Conservation (phyloP, 768 basidiomycete species). For the Suillus ampliporus region DNA sequence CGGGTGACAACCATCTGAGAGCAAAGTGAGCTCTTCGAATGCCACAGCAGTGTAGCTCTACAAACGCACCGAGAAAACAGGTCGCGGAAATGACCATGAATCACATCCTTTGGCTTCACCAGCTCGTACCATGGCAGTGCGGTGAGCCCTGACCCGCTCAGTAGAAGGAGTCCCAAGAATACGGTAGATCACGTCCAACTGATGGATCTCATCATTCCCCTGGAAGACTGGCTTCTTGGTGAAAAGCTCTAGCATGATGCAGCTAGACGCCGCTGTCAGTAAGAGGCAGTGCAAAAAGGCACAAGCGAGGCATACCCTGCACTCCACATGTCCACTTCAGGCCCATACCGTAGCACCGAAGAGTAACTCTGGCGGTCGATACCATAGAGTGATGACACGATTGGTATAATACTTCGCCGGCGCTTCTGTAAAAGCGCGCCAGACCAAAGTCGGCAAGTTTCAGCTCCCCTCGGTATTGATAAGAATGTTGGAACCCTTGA, state of each 20-base stretch:
- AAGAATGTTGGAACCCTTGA: constrained; percentile 98
- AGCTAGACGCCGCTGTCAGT: constrained; percentile 51
- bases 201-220: constrained; percentile 96
- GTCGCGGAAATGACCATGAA: constrained; percentile 80
- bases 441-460: constrained; percentile 98
- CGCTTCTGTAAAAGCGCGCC: constrained; percentile 94
- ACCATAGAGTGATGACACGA: constrained; percentile 98
- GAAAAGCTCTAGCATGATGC: constrained; percentile 98
- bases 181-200: constrained; percentile 91
- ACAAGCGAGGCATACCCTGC: constrained; percentile 72
- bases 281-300: background rate
- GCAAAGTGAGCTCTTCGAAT: constrained; percentile 1
- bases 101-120: constrained; percentile 83
- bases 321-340: constrained; percentile 99
- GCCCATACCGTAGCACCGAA: constrained; percentile 96
- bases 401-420: constrained; percentile 94
- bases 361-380: constrained; percentile 92
- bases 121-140: constrained; percentile 98
- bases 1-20: constrained; percentile 82
- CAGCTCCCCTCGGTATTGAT: constrained; percentile 88
- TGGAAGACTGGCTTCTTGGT: constrained; percentile 97
- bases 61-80: constrained; percentile 80
- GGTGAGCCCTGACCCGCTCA: constrained; percentile 78
- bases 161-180: constrained; percentile 90
- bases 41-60: background rate